These are phyloP conservation scores for Neurospora tetraspora DNA, from an alignment of 495 filamentous ascomycete genomes.

Conservation along the genomic window DNA sequence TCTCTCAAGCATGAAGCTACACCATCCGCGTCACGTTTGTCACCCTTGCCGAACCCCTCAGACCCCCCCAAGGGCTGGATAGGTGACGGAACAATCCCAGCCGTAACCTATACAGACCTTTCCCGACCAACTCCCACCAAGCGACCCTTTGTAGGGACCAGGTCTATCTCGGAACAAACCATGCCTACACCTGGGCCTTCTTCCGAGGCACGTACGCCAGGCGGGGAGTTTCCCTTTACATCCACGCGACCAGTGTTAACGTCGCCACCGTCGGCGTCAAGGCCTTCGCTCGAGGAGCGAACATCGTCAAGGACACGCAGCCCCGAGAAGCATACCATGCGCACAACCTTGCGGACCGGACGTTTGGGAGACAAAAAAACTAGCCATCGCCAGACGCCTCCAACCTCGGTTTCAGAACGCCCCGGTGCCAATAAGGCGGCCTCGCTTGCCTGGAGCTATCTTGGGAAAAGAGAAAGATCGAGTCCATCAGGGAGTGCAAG, in stretches of 20 bases:
- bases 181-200: constrained; percentile 5
- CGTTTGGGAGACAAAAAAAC: constrained; percentile 52
- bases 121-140: constrained; percentile 58
- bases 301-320: constrained; percentile 55
- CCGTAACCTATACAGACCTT: constrained; percentile 65
- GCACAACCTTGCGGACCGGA: constrained; percentile 66
- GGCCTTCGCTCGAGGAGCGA: constrained; percentile 24
- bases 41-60: background rate
- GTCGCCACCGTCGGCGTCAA: constrained; percentile 4
- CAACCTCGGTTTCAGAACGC: constrained; percentile 22
- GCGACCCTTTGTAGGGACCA: constrained; percentile 42
- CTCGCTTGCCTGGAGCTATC: constrained; percentile 68
- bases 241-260: background rate
- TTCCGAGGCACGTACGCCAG: constrained; percentile 6
- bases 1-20: constrained; percentile 22
- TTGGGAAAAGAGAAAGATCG: constrained; percentile 15
- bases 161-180: constrained; percentile 42
- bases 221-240: background rate
- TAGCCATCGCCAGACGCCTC: constrained; percentile 26
- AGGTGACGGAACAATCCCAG: constrained; percentile 71
- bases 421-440: constrained; percentile 73
- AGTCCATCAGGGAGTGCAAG: constrained; percentile 3
- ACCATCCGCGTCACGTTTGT: background rate
- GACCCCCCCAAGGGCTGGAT: constrained; percentile 44
- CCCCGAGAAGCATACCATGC: constrained; percentile 75